Base-by-base conservation (phyloP, 345 rosid genomes). In the Rhodamnia rubescens region DNA sequence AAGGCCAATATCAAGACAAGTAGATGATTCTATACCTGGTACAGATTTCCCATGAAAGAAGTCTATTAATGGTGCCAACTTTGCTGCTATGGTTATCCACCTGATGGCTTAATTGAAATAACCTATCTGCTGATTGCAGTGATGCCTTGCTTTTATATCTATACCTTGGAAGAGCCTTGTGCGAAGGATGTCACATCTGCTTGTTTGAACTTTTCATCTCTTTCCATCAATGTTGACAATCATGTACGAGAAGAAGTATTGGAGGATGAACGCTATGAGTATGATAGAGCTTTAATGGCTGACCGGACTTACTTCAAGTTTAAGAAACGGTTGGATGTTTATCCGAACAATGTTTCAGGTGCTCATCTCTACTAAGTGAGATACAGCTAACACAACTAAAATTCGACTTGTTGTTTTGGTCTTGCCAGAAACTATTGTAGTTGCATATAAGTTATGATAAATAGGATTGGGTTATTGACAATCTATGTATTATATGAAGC, bases 341-440 rank as follows among this genome's bases (percentile, higher is more conserved):
- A 92, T 57, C 98, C 98, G 92, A 95, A 59, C 99, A 97, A 85
- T 96, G 99, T 92, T 95, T 96, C 92, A 93, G 98, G 99, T 97
- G 87, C 85, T 56, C n/a, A 64, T 74, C 81, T 74, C 59, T 84
- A 29, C 7, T 49, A 16, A 49, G 47, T 82, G 57, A 53, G 24
- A 36, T 44, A 36, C 10, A 7, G 80, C 80, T 36, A 32, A 32
- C 7, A 5, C 26, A 0, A 36, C 26, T 36, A 36, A 69, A 69
- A 18, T 69, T 69, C 47, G 18, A 69, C 13, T 36, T 4, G 4
- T 36, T 36, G 13, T 69, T 61, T 15, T 29, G 42, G 74, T 61
- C 74, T 3, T 29, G 42, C 42, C 42, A 29, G 74, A 29, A 61
- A 61, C 40, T 27, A 29, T 10, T 61, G 42, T 29, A 14, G 74